Percentiles rank a stretch among this genome's conserved stretches.
phyloP scores from a whole-genome alignment of 495 filamentous ascomycete genomes.

The Penicillium riverlandense region DNA sequence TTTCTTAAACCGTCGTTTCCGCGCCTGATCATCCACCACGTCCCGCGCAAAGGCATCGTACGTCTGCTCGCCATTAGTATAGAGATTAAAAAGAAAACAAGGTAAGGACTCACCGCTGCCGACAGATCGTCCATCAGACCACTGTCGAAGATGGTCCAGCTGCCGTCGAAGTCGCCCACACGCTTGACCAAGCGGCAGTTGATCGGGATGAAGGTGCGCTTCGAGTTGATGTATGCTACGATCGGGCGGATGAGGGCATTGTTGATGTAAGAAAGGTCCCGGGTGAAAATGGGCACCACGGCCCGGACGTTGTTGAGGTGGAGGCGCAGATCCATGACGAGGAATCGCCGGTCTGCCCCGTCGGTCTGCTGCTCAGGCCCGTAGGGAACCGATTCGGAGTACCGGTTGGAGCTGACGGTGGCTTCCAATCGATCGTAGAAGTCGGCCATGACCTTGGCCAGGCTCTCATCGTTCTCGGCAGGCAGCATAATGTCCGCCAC shows the following conservation, averaged over 20 bases:
- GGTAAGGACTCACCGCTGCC: conserved; percentile 54
- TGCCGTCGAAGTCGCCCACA: conserved; percentile 82
- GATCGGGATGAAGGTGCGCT: conserved; percentile 88
- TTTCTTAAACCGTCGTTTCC: conserved; percentile 83
- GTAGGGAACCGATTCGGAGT: conserved; percentile 14
- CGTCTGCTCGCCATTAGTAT: conserved; percentile 40
- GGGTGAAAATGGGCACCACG: conserved; percentile 83
- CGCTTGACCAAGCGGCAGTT: conserved; percentile 90
- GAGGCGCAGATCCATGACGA: conserved; percentile 84
- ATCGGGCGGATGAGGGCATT: conserved; percentile 92
- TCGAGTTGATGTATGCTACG: conserved; percentile 97
- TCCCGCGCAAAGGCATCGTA: conserved; percentile 88
- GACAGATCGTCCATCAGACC: conserved; percentile 94
- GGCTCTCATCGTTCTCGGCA: conserved; percentile 72
- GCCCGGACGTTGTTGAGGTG: conserved; percentile 90
- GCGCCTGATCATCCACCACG: conserved; percentile 77
- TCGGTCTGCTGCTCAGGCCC: conserved; percentile 7
- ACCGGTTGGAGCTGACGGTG: conserved; percentile 70
- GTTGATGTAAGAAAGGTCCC: conserved; percentile 89
- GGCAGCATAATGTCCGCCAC: conserved; percentile 93
- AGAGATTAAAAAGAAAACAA: neutral
- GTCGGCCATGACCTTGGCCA: conserved; percentile 86
- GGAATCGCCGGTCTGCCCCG: conserved; percentile 55
- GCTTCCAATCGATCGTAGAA: conserved; percentile 93
- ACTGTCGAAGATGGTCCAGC: conserved; percentile 92